Percentiles rank a stretch among this genome's conserved stretches.
Conservation (phyloP, 139 green algal genomes). For the Tetradesmus obliquus region DNA sequence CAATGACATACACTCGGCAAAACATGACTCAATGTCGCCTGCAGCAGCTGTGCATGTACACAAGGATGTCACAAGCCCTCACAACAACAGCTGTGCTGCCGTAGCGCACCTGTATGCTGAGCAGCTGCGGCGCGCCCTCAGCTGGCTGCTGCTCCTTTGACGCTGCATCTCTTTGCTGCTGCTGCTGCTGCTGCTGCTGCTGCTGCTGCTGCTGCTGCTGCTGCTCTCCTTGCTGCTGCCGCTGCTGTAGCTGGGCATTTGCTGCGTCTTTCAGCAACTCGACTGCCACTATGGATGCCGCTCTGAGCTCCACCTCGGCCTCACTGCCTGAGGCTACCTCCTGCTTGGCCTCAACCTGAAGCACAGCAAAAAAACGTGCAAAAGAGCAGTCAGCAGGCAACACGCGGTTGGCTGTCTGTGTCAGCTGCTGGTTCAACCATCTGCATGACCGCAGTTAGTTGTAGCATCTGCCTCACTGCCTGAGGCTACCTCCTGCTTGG, state of each 20-base stretch:
- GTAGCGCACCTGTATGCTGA: background rate
- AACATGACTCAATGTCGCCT: too few relatives aligned
- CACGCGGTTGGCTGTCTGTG: background rate
- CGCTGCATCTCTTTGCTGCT: background rate
- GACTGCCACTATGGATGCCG: conserved; percentile 75
- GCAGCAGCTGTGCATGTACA: too few relatives aligned
- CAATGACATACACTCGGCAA: too few relatives aligned
- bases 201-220: background rate
- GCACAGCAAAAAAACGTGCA: background rate
- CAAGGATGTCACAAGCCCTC: too few relatives aligned
- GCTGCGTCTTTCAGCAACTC: conserved; percentile 65
- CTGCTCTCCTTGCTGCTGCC: background rate
- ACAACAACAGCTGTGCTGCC: background rate
- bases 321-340: conserved; percentile 63
- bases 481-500: conserved; percentile 55
- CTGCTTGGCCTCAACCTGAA: conserved; percentile 56
- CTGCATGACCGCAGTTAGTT: too few relatives aligned
- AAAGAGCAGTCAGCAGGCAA: background rate
- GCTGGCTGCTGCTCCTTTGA: background rate
- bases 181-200: conserved; percentile 15
- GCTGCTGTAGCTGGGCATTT: conserved; percentile 33
- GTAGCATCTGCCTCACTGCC: conserved; percentile 76
- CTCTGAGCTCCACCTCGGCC: conserved; percentile 85
- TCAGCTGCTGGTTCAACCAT: background rate
- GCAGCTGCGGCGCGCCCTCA: background rate